phyloP scores from a whole-genome alignment of 768 basidiomycete genomes.

The Suillus occidentalis region DNA sequence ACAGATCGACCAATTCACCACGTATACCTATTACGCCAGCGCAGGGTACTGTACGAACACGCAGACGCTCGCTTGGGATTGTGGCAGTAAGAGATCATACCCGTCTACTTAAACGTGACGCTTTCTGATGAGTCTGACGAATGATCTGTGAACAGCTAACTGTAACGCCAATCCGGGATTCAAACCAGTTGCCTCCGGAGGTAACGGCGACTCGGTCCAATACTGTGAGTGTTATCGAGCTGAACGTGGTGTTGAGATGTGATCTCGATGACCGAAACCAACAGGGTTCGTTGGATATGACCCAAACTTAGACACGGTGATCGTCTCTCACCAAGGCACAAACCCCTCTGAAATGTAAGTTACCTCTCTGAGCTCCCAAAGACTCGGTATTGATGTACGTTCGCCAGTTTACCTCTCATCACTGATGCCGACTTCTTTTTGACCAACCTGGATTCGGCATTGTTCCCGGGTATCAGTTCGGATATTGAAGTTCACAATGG shows the following conservation, averaged over 20 bases:
- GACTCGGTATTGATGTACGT: background rate
- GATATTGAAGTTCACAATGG: slow-evolving; percentile 46
- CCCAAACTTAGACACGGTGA: slow-evolving; percentile 35
- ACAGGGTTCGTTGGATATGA: slow-evolving; percentile 58
- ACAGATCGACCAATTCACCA: slow-evolving; percentile 43
- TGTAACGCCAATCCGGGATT: slow-evolving; percentile 51
- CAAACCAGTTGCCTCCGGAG: slow-evolving; percentile 47
- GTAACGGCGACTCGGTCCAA: slow-evolving; percentile 41
- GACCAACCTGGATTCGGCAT: slow-evolving; percentile 32
- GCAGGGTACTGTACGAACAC: slow-evolving; percentile 49
- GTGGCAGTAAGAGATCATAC: slow-evolving; percentile 45
- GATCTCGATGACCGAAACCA: background rate
- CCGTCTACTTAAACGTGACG: background rate
- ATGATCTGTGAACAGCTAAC: slow-evolving; percentile 33
- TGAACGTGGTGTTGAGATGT: background rate
- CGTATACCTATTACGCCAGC: slow-evolving; percentile 53
- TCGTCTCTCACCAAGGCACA: slow-evolving; percentile 41
- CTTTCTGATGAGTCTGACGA: background rate
- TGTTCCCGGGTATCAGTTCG: slow-evolving; percentile 52
- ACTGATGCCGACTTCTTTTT: slow-evolving; percentile 44
- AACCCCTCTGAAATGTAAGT: slow-evolving; percentile 31
- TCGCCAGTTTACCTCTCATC: slow-evolving; percentile 34
- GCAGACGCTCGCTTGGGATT: slow-evolving; percentile 48
- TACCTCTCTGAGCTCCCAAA: background rate
- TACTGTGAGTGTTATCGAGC: slow-evolving; percentile 35